Evolutionary conservation across 2,329 filamentous ascomycete species (phyloP).

Genomic region (Phaeosphaeriaceae sp.): DNA sequence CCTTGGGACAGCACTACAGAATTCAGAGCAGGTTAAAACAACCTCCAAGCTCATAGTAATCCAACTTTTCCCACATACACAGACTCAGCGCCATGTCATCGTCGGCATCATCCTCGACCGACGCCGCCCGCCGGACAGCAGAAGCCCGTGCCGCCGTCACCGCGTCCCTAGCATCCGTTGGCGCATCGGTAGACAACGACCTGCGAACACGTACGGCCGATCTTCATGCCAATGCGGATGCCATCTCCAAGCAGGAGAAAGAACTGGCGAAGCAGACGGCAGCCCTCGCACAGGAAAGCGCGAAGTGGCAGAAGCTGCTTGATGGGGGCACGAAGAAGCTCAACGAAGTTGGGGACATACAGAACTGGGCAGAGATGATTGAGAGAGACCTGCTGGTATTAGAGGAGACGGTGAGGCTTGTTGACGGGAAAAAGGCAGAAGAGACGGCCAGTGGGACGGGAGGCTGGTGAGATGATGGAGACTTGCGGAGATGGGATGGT

Average conservation of each 20-base stretch:
- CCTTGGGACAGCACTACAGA: not conserved
- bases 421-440: constrained; percentile 32
- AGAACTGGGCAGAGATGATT: constrained; percentile 87
- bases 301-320: constrained; percentile 69
- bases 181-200: constrained; percentile 73
- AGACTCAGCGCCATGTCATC: not conserved
- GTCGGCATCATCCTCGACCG: constrained; percentile 34
- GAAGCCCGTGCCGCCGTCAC: constrained; percentile 61
- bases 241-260: constrained; percentile 71
- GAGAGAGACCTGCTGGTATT: constrained; percentile 54
- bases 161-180: constrained; percentile 61
- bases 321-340: constrained; percentile 68
- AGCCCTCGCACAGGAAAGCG: constrained; percentile 67
- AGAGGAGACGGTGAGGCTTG: constrained; percentile 50
- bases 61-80: not conserved
- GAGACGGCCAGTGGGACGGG: constrained; percentile 43
- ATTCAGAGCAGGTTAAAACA: not conserved
- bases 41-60: not conserved
- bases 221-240: constrained; percentile 72
- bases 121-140: constrained; percentile 46
- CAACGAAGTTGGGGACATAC: constrained; percentile 81
- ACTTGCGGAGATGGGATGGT: too few species aligned
- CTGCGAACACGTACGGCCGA: constrained; percentile 71
- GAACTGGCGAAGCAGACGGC: constrained; percentile 68
- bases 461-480: constrained; percentile 13